Base-by-base conservation (phyloP, 306 rosid species). In the Amphicarpaea edgeworthii region DNA sequence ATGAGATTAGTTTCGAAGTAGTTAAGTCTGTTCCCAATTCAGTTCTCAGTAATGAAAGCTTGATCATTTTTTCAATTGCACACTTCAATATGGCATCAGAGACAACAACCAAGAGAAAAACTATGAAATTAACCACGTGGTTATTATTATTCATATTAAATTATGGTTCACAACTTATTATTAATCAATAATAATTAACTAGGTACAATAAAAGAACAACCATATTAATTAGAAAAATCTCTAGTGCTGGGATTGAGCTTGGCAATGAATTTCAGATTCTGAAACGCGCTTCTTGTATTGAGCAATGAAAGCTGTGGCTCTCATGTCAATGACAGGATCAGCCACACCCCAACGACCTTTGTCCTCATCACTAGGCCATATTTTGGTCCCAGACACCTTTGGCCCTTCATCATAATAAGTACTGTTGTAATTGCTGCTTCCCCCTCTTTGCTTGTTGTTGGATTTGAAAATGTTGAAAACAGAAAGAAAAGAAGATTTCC, bases 361-460 rank as follows among this genome's bases (percentile, higher is more conserved):
- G 79, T 94, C 98, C 20, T 80, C 93, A 8, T 92, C 95, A 55
- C 96, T 94, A 1, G 96, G 96, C 94, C 93, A 92, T 19, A 90
- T 86, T 85, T 73, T 90, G 69, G 69, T 76, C 16, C 78, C 50
- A 1, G 65, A 21, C 1, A 72, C 41, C 67, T 79, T 90, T 53
- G 66, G 6, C 15, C 84, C 72, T 14, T 84, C 90, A 2, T 88
- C 89, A 50, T 88, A 70, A 8, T 6, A 58, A 57, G 16, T 20
- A n/a, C n/a, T n/a, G 14, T 82, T 76, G 16, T 76, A 50, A 20
- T 57, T 57, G 0, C 32, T 57, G 0, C 32, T 77, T 30, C 51
- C 76, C 17, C 81, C 73, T 66, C 84, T 76, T 2, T 68, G 61
- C 83, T 45, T 85, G 64, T 59, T 77, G 61, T 60, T 81, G 0